phyloP scores from a whole-genome alignment of 257 asterid species.

The Primulina eburnea region DNA sequence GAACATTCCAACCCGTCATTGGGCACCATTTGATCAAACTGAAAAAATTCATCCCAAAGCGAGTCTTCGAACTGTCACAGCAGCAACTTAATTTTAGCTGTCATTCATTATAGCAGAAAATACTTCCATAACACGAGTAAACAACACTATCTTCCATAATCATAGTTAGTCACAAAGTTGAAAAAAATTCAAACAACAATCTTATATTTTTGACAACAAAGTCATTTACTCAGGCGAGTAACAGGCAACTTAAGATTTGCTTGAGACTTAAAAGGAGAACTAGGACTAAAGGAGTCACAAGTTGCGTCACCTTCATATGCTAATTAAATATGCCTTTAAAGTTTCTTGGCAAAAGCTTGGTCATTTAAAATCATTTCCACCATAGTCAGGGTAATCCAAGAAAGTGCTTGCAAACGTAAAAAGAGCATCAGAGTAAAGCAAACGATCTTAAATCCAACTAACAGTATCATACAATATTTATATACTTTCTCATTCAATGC shows the following conservation, averaged over 20 bases:
- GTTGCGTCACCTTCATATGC: not conserved
- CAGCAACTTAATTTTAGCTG: not conserved
- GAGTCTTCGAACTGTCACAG: not conserved
- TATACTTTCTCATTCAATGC: no score
- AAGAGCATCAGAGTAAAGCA: not conserved
- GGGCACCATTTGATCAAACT: not conserved
- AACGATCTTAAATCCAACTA: not conserved
- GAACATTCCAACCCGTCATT: not conserved
- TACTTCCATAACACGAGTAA: not conserved
- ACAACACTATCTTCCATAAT: not conserved
- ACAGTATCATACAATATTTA: not conserved
- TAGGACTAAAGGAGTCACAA: not conserved
- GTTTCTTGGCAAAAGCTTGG: not conserved
- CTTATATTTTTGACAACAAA: no score
- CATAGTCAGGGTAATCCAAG: not conserved
- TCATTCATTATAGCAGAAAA: not conserved
- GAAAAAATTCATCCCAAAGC: not conserved
- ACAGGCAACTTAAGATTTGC: not conserved
- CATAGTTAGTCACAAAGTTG: not conserved
- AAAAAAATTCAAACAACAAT: not conserved
- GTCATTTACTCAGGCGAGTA: not conserved
- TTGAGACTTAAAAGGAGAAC: not conserved
- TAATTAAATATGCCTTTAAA: not conserved
- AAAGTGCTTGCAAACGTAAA: no score
- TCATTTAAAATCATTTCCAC: not conserved